Evolutionary conservation across 192 early-diverging fungal species (phyloP).

Genomic region (Umbelopsis sp.): DNA sequence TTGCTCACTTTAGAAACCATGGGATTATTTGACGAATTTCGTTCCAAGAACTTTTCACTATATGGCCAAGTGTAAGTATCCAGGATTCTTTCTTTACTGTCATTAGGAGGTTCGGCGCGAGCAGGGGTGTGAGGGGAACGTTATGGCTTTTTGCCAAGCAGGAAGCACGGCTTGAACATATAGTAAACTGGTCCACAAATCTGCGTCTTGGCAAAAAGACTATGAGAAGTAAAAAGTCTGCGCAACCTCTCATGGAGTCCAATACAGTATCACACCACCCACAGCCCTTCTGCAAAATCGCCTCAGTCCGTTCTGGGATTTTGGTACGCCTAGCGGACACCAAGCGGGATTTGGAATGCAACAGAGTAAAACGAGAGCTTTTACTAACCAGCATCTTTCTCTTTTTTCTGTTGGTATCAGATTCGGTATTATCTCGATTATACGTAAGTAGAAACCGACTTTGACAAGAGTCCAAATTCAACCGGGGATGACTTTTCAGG

Average conservation of each 20-base stretch:
- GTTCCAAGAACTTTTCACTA: conserved; percentile 48
- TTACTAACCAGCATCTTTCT: neutral
- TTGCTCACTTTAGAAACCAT: conserved; percentile 17
- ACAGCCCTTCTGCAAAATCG: neutral
- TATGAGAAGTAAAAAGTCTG: neutral
- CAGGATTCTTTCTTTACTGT: neutral
- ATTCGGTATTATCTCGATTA: conserved; percentile 45
- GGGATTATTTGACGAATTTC: conserved; percentile 46
- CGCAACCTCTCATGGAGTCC: neutral
- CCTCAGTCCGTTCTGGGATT: neutral
- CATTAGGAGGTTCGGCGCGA: neutral
- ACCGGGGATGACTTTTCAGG: neutral
- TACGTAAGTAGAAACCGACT: conserved; percentile 37
- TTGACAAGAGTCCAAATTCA: neutral
- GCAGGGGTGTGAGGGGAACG: neutral
- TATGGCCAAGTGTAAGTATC: conserved; percentile 55
- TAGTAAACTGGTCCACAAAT: neutral
- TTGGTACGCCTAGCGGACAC: neutral
- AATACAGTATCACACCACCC: too few relatives aligned
- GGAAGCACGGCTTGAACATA: neutral
- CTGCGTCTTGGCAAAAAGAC: neutral
- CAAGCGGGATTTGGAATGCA: neutral
- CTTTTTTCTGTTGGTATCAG: conserved; percentile 19
- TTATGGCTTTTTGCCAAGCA: neutral
- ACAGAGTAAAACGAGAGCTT: neutral